phyloP scores from a whole-genome alignment of 2,329 filamentous ascomycete species.

The Xylaria sp. region DNA sequence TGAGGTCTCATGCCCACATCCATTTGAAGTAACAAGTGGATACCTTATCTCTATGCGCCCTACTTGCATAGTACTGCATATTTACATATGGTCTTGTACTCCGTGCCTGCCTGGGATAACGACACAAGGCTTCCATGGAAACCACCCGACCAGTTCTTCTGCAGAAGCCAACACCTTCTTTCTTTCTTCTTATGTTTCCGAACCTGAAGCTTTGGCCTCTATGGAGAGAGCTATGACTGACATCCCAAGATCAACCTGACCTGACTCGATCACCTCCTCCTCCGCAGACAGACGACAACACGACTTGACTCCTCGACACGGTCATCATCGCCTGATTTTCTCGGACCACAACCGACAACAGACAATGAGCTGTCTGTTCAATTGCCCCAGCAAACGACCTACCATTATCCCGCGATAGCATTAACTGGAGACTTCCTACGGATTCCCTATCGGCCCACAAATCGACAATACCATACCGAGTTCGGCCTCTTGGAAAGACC shows the following conservation, averaged over 20 bases:
- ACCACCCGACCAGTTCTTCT: neutral
- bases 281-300: conserved; percentile 4
- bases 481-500: neutral
- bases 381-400: conserved; percentile 27
- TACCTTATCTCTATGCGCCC: neutral
- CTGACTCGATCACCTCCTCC: neutral
- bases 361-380: conserved; percentile 26
- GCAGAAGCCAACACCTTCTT: neutral
- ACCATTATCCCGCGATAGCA: conserved; percentile 33
- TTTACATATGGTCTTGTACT: neutral
- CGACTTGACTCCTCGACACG: conserved; percentile 2
- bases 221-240: conserved; percentile 12
- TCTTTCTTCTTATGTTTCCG: neutral
- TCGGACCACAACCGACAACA: conserved; percentile 17
- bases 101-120: neutral
- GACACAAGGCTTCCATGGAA: neutral
- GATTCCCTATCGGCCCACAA: neutral
- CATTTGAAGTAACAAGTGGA: too few species aligned
- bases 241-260: neutral
- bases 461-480: neutral
- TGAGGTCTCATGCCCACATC: too few species aligned
- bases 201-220: neutral
- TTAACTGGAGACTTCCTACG: conserved; percentile 8
- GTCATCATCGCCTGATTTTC: conserved; percentile 6
- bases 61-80: neutral